Conservation (phyloP, 305 asterid species). For the Fraxinus sp. region DNA sequence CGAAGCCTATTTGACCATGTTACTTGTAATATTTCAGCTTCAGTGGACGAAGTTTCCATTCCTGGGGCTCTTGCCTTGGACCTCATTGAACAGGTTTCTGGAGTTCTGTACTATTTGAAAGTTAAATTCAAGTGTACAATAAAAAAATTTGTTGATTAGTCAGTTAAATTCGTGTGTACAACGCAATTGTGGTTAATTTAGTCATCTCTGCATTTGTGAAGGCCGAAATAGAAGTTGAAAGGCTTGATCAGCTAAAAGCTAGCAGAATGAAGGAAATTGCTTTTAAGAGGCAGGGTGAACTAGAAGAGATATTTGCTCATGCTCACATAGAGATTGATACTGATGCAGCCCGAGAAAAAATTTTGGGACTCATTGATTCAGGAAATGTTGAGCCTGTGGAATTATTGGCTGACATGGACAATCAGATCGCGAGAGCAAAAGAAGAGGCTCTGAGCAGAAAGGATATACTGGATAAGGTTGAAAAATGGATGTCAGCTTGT, state of each 20-base stretch:
- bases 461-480: conserved; percentile 71
- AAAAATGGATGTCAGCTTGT: conserved; percentile 74
- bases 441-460: conserved; percentile 65
- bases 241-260: conserved; percentile 64
- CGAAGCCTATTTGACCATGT: conserved; percentile 58
- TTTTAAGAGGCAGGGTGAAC: conserved; percentile 58
- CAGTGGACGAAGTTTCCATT: conserved; percentile 53
- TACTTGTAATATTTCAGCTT: conserved; percentile 57
- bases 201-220: conserved; percentile 26
- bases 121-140: conserved; percentile 1
- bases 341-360: conserved; percentile 52
- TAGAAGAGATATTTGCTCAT: conserved; percentile 53
- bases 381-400: conserved; percentile 61
- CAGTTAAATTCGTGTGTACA: not conserved
- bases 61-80: conserved; percentile 63
- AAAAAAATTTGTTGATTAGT: not conserved
- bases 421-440: conserved; percentile 56
- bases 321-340: conserved; percentile 60
- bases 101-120: conserved; percentile 16
- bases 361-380: conserved; percentile 54
- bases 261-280: conserved; percentile 72
- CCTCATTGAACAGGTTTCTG: conserved; percentile 52
- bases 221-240: conserved; percentile 68
- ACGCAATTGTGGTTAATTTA: not conserved
- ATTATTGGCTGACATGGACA: conserved; percentile 64